A percentile compares a stretch with the other conserved stretches of the same genome.
Conservation (phyloP, 2,329 filamentous ascomycete genomes). For the Neopestalotiopsis clavispora region DNA sequence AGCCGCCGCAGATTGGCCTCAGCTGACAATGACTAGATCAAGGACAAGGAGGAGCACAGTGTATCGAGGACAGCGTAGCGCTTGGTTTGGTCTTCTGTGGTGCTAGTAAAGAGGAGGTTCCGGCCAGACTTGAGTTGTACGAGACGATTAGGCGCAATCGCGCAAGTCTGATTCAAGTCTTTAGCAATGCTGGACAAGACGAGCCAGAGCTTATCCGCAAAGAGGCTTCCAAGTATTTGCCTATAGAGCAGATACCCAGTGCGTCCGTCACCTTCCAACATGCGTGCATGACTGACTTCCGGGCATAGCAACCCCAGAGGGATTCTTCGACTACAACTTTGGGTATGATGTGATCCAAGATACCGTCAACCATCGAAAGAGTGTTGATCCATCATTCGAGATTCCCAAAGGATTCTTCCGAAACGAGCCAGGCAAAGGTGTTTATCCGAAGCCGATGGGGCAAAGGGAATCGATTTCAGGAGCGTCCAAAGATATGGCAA, state of each 20-base stretch:
- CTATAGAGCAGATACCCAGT: constrained; percentile 31
- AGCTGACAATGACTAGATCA: constrained; percentile 20
- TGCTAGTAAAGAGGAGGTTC: constrained; percentile 24
- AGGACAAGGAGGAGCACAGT: constrained; percentile 37
- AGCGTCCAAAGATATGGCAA: not conserved
- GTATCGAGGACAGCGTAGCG: constrained; percentile 38
- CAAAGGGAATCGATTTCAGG: not conserved
- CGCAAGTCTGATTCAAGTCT: constrained; percentile 38
- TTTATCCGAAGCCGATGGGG: not conserved
- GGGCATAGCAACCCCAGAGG: constrained; percentile 27
- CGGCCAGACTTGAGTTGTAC: constrained; percentile 32
- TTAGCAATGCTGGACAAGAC: constrained; percentile 40
- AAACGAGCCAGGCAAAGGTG: not conserved
- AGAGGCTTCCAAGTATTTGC: constrained; percentile 33
- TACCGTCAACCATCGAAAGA: constrained; percentile 16
- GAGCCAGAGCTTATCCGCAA: constrained; percentile 32
- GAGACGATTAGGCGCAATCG: constrained; percentile 34
- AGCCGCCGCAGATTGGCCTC: not conserved
- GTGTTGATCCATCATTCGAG: constrained; percentile 13
- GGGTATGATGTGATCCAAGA: constrained; percentile 33
- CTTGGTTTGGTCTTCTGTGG: constrained; percentile 35
- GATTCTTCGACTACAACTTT: constrained; percentile 32
- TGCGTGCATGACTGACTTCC: not conserved
- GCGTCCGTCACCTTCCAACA: constrained; percentile 14
- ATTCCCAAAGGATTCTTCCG: constrained; percentile 18